Conservation (phyloP, 495 filamentous ascomycete species). For the Trichoderma virens region DNA sequence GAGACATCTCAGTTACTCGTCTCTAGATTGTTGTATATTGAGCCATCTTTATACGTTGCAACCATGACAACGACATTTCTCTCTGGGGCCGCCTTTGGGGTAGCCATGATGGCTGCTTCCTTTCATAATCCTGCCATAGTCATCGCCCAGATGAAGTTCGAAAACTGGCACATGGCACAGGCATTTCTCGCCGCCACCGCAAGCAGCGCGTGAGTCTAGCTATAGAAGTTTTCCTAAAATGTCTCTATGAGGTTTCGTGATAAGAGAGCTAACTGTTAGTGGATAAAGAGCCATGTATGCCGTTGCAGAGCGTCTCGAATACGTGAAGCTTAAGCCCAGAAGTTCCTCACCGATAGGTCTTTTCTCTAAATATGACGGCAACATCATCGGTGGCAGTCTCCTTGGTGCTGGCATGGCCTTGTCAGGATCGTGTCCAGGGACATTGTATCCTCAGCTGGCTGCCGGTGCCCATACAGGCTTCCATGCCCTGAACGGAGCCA, state of each 20-base stretch:
- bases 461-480: conserved; percentile 37
- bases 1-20: background rate
- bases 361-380: conserved; percentile 42
- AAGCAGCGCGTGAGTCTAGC: conserved; percentile 42
- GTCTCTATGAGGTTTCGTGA: background rate
- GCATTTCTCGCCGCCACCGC: conserved; percentile 48
- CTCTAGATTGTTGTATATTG: background rate
- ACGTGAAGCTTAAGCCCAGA: conserved; percentile 26
- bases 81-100: conserved; percentile 46
- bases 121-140: conserved; percentile 47
- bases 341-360: conserved; percentile 29
- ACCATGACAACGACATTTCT: conserved; percentile 23
- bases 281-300: conserved; percentile 24
- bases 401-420: conserved; percentile 48
- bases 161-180: conserved; percentile 51
- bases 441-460: conserved; percentile 45
- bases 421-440: conserved; percentile 50
- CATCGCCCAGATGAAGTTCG: conserved; percentile 42
- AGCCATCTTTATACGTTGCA: background rate
- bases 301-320: conserved; percentile 23
- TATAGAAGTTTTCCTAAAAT: background rate
- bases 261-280: background rate
- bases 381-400: conserved; percentile 47
- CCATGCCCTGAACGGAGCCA: conserved; percentile 33
- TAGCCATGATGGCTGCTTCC: conserved; percentile 43